Base-by-base conservation (phyloP, 495 filamentous ascomycete genomes). In the Tuber melanosporum region DNA sequence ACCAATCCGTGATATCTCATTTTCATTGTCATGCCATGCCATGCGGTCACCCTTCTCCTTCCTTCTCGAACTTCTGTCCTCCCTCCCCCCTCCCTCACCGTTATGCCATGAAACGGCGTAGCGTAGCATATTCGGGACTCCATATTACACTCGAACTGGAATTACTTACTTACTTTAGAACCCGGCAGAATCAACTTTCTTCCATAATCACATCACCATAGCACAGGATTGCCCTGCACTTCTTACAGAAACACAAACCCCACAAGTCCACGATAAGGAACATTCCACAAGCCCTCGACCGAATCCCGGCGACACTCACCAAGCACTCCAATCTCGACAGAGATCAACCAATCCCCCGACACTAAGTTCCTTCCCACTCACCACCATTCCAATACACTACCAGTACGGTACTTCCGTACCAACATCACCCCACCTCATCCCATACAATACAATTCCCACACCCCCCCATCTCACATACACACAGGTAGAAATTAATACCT, bases 401-500 rank as follows among this genome's bases (percentile, higher is more conserved):
- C 5, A 22, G 19, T 14, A 3, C 22, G 26, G n/a, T 1, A 32
- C 10, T 32, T 15, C n/a, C 22, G 22, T 62, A 62, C 52, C 52
- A 62, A 62, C 1, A 62, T 62, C 52, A n/a, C 52, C 52, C 52
- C 52, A 62, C 52, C 22, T 62, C 52, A 32, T 62, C 22, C 49
- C 52, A 15, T 62, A 62, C 26, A 32, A 5, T 62, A 62, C n/a
- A 32, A 32, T 32, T 32, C n/a, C 22, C 52, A 49, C 45, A 47
- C 45, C 45, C 45, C 45, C 45, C 15, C 15, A 47, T 0, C 15
- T 6, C 45, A 47, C 52, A 26, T 9, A 62, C 52, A 26, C n/a
- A 62, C n/a, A 32, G n/a, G n/a, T 62, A 62, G 22, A 66, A 66
- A 66, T 66, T 36, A 66, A 66, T 66, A 36, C 57, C 57, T 66